These are phyloP conservation scores for Atkinsonella hypoxylon DNA, from an alignment of 2,329 filamentous ascomycete genomes.

Conservation along the genomic window DNA sequence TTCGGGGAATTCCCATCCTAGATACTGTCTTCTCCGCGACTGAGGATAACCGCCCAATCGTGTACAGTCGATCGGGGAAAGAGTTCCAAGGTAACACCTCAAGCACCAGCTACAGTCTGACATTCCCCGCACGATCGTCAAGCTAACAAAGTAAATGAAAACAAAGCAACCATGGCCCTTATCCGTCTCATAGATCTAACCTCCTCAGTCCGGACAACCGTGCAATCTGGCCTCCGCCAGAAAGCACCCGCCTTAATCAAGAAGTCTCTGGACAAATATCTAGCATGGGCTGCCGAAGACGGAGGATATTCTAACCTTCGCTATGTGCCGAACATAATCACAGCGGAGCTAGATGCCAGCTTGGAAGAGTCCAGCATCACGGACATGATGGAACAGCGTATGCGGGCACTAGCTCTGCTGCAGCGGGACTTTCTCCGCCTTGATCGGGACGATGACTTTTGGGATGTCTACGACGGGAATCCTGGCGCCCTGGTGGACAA, in stretches of 20 bases:
- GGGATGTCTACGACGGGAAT: conserved; percentile 12
- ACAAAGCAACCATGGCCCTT: conserved; percentile 27
- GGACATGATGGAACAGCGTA: conserved; percentile 22
- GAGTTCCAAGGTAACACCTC: conserved; percentile 23
- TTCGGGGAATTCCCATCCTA: conserved; percentile 27
- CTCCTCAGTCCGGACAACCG: conserved; percentile 18
- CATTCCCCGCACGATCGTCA: not conserved
- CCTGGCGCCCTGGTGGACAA: conserved; percentile 6
- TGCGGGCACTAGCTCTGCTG: conserved; percentile 22
- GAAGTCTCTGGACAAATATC: conserved; percentile 21
- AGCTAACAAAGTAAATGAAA: not conserved
- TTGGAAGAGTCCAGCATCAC: conserved; percentile 20
- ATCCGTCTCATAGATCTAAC: conserved; percentile 29
- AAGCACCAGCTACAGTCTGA: not conserved
- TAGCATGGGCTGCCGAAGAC: conserved; percentile 30
- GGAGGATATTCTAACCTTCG: conserved; percentile 23
- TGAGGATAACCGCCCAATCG: conserved; percentile 20
- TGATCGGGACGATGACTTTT: conserved; percentile 18
- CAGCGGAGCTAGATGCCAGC: conserved; percentile 22
- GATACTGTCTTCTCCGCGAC: conserved; percentile 23
- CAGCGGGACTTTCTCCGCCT: conserved; percentile 24
- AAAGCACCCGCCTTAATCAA: conserved; percentile 23
- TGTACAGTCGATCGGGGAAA: conserved; percentile 24
- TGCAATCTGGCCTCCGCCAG: conserved; percentile 23
- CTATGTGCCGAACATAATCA: conserved; percentile 27